Conservation (phyloP, 2,329 filamentous ascomycete genomes). For the Aspergillus sp. region DNA sequence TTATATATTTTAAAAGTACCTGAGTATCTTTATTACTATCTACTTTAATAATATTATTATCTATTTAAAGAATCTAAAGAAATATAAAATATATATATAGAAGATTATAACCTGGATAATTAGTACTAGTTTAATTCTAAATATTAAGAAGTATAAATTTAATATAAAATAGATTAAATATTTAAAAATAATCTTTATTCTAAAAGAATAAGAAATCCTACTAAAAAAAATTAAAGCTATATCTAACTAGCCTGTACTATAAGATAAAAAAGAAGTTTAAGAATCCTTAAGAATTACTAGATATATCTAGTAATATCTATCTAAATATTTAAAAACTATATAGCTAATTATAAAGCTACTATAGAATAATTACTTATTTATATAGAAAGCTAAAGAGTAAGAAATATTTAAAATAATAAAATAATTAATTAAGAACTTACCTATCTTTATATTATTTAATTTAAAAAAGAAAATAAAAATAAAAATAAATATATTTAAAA, state of each 20-base stretch:
- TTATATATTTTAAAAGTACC: background rate
- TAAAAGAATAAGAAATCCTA: background rate
- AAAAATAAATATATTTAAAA: background rate
- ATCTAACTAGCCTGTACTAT: background rate
- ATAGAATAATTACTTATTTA: background rate
- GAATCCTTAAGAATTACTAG: background rate
- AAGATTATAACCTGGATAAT: background rate
- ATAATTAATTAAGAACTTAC: background rate
- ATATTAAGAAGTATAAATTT: background rate
- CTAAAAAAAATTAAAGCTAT: background rate
- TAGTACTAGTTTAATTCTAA: background rate
- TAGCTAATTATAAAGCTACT: background rate
- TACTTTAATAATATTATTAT: conserved; percentile 6
- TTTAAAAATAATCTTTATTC: background rate
- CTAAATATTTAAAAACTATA: background rate
- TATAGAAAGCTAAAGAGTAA: background rate
- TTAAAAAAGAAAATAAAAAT: background rate
- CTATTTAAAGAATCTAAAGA: background rate
- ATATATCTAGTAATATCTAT: background rate
- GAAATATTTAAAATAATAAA: background rate
- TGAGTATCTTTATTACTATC: background rate
- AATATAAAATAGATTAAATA: background rate
- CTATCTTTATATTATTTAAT: background rate
- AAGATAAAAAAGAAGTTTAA: background rate
- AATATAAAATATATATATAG: background rate